Evolutionary conservation across 2,329 filamentous ascomycete species (phyloP), one percentile per base, ranked within the genome.

Genomic region (Phoma sp.): DNA sequence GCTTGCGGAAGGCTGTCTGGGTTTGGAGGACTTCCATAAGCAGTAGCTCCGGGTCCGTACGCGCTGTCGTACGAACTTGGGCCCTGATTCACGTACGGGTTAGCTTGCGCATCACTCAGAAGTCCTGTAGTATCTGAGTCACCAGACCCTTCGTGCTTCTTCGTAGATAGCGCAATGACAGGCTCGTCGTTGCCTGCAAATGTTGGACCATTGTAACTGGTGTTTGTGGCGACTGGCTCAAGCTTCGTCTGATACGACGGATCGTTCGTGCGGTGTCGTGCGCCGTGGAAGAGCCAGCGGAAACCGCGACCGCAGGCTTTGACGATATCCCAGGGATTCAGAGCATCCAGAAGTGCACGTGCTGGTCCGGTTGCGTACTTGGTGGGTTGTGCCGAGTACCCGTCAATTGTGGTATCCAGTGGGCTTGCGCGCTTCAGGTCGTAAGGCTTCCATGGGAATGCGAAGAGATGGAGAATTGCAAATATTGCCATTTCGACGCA

Each of bases 401-500:
- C 52, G 12, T 60, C 47, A 15, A 54, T 52, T 15, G 59, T 53
- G 33, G 51, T 56, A 15, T 59, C 61, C 17, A 55, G 54, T 2
- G 71, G 69, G 12, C 72, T 66, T 14, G 62, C 53, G 20, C 60
- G 50, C 4, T 57, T 58, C 21, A 77, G 58, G 57, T 76, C 78
- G 73, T 96, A 96, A 1, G 86, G 87, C 50, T 82, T 81, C 80
- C 88, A 95, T 1, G 90, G 84, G 69, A 95, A 96, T 2, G 92
- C 90, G 81, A 87, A 96, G 14, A 95, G 76, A 72, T 96, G 92
- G 47, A 96, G 76, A 37, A 92, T 68, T 15, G 89, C 80, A 66
- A 96, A 96, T 25, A 90, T 77, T 7, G 90, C 85, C 92, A 96
- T 96, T 75, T 96, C 92, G 33, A 95, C 79, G 68, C 89, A 93